phyloP scores from a whole-genome alignment of 495 filamentous ascomycete genomes.

The Penicillium psychrofluorescens region DNA sequence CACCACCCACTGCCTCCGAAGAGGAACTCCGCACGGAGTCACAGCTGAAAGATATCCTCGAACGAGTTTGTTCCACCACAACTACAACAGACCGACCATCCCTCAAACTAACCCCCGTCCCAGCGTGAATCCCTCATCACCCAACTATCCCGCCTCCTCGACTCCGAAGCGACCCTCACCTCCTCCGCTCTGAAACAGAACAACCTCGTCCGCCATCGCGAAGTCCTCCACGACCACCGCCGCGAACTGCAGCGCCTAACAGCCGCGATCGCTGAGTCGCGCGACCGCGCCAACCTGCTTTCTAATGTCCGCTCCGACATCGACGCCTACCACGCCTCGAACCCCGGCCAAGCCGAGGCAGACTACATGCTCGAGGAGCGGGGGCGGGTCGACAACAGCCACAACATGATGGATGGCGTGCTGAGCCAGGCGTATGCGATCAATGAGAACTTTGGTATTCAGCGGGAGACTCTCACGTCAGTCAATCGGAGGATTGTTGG shows the following conservation, averaged over 20 bases:
- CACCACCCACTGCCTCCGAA: slow-evolving; percentile 74
- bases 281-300: slow-evolving; percentile 86
- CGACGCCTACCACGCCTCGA: slow-evolving; percentile 72
- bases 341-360: slow-evolving; percentile 74
- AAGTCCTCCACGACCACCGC: slow-evolving; percentile 80
- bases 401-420: slow-evolving; percentile 82
- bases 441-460: slow-evolving; percentile 80
- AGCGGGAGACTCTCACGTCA: slow-evolving; percentile 76
- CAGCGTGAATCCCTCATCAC: slow-evolving; percentile 76
- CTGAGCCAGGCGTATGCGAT: slow-evolving; percentile 96
- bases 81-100: slow-evolving; percentile 1
- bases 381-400: slow-evolving; percentile 71
- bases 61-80: slow-evolving; percentile 26
- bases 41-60: slow-evolving; percentile 77
- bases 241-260: slow-evolving; percentile 72
- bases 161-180: slow-evolving; percentile 84
- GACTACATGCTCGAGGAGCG: slow-evolving; percentile 98
- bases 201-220: slow-evolving; percentile 86
- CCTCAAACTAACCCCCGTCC: slow-evolving; percentile 1
- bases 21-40: slow-evolving; percentile 75
- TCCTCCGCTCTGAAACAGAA: slow-evolving; percentile 90
- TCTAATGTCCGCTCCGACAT: slow-evolving; percentile 88
- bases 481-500: slow-evolving; percentile 84
- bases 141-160: slow-evolving; percentile 82
- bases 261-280: slow-evolving; percentile 58